Evolutionary conservation across 495 filamentous ascomycete species (phyloP).

Genomic region (Astrocystis sublimbata): DNA sequence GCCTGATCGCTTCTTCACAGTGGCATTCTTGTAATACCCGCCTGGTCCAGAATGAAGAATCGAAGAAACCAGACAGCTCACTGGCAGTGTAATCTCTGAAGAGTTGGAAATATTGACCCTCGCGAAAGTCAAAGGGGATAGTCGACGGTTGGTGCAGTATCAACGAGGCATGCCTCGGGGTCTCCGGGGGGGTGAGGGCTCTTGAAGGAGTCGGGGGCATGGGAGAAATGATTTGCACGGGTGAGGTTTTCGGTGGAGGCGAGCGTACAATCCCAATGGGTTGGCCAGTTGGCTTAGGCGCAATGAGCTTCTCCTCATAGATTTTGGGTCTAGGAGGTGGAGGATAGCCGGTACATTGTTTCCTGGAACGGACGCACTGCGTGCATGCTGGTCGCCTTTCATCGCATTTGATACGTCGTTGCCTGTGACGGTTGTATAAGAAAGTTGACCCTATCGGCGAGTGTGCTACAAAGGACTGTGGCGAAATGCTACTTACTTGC

Average conservation of each 20-base stretch:
- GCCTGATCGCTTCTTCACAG: slow-evolving; percentile 61
- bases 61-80: slow-evolving; percentile 63
- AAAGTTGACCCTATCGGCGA: slow-evolving; percentile 17
- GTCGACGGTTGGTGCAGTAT: slow-evolving; percentile 35
- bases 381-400: slow-evolving; percentile 60
- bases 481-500: slow-evolving; percentile 51
- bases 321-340: slow-evolving; percentile 45
- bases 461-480: not conserved
- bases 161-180: slow-evolving; percentile 7
- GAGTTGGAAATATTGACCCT: slow-evolving; percentile 60
- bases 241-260: slow-evolving; percentile 15
- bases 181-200: slow-evolving; percentile 16
- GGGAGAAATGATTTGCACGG: not conserved
- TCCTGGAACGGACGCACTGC: slow-evolving; percentile 56
- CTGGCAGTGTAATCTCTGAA: slow-evolving; percentile 58
- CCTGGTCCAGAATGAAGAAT: slow-evolving; percentile 62
- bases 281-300: slow-evolving; percentile 41
- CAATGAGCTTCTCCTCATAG: slow-evolving; percentile 45
- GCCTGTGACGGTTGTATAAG: slow-evolving; percentile 40
- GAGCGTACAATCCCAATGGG: too few relatives aligned
- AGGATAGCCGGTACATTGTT: slow-evolving; percentile 53
- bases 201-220: not conserved
- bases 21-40: slow-evolving; percentile 61
- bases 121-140: slow-evolving; percentile 42
- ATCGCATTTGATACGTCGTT: slow-evolving; percentile 67